These are phyloP conservation scores for Lepidium didymum DNA, from an alignment of 345 rosid genomes.

Conservation along the genomic window DNA sequence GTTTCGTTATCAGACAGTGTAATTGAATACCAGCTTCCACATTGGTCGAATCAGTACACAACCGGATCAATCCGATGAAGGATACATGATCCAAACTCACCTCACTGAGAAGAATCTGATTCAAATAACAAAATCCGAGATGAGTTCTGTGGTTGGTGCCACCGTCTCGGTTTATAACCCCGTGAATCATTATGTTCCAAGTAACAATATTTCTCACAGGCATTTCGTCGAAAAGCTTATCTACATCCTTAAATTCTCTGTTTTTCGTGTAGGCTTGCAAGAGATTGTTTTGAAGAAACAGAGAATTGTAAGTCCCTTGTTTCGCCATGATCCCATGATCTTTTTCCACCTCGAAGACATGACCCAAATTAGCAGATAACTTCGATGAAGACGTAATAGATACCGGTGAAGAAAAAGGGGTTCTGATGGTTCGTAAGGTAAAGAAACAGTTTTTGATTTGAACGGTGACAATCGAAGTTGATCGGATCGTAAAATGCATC, in stretches of 20 bases:
- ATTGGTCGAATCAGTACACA: slow-evolving; percentile 33
- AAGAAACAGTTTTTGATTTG: background rate
- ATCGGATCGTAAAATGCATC: slow-evolving; percentile 13
- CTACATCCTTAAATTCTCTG: slow-evolving; percentile 21
- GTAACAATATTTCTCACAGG: slow-evolving; percentile 45
- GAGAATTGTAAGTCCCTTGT: slow-evolving; percentile 29
- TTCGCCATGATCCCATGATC: slow-evolving; percentile 37
- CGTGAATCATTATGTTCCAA: slow-evolving; percentile 61
- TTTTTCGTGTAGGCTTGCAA: slow-evolving; percentile 42
- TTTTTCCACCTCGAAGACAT: slow-evolving; percentile 31
- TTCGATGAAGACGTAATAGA: slow-evolving; percentile 23
- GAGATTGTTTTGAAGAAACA: slow-evolving; percentile 45
- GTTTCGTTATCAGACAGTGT: slow-evolving; percentile 49
- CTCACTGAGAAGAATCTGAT: slow-evolving; percentile 34
- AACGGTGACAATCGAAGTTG: slow-evolving; percentile 8
- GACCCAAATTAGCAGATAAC: slow-evolving; percentile 28
- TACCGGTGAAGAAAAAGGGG: background rate
- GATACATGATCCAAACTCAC: slow-evolving; percentile 47
- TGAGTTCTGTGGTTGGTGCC: background rate
- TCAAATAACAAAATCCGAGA: slow-evolving; percentile 35
- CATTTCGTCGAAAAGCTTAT: slow-evolving; percentile 64
- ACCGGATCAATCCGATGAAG: slow-evolving; percentile 43
- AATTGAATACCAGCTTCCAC: slow-evolving; percentile 39
- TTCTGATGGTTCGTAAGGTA: background rate
- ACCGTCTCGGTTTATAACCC: slow-evolving; percentile 15